These are phyloP conservation scores for Saturnispora silvae DNA, from an alignment of 805 yeast species.

Conservation along the genomic window DNA sequence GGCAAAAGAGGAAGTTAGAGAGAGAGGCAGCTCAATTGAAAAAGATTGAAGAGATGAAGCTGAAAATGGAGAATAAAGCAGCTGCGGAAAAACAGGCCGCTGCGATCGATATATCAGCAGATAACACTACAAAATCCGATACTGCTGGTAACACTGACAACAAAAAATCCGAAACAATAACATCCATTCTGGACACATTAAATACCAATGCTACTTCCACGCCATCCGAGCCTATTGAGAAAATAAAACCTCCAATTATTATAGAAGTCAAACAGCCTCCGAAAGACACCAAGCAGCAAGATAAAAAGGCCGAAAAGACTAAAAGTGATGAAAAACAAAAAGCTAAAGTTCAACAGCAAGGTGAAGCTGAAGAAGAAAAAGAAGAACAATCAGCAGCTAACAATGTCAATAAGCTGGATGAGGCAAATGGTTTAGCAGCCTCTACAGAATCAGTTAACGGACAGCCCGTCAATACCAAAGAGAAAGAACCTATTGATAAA, in stretches of 20 bases:
- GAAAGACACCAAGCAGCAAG: background rate
- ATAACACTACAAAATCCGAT: background rate
- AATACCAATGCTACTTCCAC: background rate
- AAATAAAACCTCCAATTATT: background rate
- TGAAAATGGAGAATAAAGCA: background rate
- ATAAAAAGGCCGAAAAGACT: background rate
- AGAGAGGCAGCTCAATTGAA: conserved; percentile 14
- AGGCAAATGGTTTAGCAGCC: too few species aligned
- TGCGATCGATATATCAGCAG: too few species aligned
- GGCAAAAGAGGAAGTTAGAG: conserved; percentile 27
- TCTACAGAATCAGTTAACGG: too few species aligned
- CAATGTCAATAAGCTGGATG: too few species aligned
- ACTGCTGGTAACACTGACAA: background rate
- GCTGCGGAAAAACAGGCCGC: too few species aligned
- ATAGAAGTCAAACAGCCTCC: background rate
- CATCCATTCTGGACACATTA: too few species aligned
- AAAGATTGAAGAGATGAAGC: conserved; percentile 9
- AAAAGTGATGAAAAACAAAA: too few species aligned
- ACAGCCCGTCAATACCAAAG: background rate
- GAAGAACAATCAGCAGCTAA: background rate
- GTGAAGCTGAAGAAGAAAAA: background rate
- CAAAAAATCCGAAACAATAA: background rate
- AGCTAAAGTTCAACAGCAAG: background rate
- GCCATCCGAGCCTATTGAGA: background rate
- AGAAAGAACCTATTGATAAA: background rate